phyloP scores from a whole-genome alignment of 192 early-diverging fungal genomes.

The Umbelopsis sp. region DNA sequence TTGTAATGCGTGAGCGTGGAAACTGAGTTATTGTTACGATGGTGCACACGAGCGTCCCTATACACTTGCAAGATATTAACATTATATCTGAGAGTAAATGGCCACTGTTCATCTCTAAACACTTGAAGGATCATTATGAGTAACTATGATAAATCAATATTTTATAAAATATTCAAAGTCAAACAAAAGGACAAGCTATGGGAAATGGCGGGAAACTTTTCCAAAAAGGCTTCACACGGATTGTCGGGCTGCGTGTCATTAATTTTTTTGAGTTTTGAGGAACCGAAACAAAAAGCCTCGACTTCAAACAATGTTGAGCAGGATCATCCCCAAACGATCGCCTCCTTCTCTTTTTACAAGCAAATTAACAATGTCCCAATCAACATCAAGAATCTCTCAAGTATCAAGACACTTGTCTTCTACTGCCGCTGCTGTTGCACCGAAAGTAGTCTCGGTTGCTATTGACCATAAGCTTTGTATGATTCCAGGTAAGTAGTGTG shows the following conservation, averaged over 20 bases:
- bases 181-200: background rate
- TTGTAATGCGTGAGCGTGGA: constrained; percentile 8
- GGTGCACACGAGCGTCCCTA: background rate
- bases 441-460: background rate
- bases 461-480: constrained; percentile 70
- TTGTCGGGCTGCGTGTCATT: background rate
- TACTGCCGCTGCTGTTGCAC: background rate
- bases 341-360: background rate
- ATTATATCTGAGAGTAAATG: background rate
- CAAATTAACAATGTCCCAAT: constrained; percentile 10
- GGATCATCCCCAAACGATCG: background rate
- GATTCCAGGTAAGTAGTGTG: constrained; percentile 53
- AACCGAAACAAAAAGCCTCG: constrained; percentile 16
- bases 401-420: constrained; percentile 13
- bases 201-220: constrained; percentile 11
- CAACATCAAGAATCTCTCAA: constrained; percentile 14
- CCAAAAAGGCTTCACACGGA: constrained; percentile 2
- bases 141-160: no score
- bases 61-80: background rate
- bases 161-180: background rate
- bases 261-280: constrained; percentile 14
- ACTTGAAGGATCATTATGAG: background rate
- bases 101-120: background rate
- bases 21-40: background rate
- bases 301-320: background rate